Evolutionary conservation across 768 basidiomycete genomes (phyloP).

Genomic region (Hydnum rufescens): DNA sequence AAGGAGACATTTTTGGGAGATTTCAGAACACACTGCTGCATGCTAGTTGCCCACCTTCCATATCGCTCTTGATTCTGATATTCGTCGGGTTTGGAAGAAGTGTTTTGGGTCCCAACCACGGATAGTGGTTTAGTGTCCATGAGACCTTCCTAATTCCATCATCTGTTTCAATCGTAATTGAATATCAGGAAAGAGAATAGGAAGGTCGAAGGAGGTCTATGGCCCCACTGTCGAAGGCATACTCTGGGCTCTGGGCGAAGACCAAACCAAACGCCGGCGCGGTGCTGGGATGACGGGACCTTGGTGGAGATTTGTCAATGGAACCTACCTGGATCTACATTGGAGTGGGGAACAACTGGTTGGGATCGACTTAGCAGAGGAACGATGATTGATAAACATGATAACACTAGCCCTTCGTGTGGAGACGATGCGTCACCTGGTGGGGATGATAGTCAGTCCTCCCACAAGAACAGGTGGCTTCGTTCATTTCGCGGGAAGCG

Average conservation of each 20-base stretch:
- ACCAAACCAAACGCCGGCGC: neutral
- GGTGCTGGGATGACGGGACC: neutral
- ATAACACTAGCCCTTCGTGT: neutral
- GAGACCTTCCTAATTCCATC: neutral
- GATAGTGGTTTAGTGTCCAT: neutral
- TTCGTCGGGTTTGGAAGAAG: neutral
- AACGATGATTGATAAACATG: neutral
- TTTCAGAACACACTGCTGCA: neutral
- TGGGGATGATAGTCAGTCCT: neutral
- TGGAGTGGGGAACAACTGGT: neutral
- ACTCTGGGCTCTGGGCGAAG: neutral
- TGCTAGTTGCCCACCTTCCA: too few relatives aligned
- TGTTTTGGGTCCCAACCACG: neutral
- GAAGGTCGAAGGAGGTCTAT: neutral
- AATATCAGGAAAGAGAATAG: neutral
- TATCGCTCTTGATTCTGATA: neutral
- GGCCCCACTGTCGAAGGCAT: neutral
- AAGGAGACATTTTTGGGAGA: neutral
- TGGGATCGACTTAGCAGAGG: neutral
- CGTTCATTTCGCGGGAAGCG: neutral
- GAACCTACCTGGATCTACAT: neutral
- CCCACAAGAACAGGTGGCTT: neutral
- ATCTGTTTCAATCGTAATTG: neutral
- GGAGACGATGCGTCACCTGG: too few relatives aligned
- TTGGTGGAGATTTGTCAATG: neutral